Evolutionary conservation across 2,329 filamentous ascomycete species (phyloP).

Genomic region (Penicillium janthinellum): DNA sequence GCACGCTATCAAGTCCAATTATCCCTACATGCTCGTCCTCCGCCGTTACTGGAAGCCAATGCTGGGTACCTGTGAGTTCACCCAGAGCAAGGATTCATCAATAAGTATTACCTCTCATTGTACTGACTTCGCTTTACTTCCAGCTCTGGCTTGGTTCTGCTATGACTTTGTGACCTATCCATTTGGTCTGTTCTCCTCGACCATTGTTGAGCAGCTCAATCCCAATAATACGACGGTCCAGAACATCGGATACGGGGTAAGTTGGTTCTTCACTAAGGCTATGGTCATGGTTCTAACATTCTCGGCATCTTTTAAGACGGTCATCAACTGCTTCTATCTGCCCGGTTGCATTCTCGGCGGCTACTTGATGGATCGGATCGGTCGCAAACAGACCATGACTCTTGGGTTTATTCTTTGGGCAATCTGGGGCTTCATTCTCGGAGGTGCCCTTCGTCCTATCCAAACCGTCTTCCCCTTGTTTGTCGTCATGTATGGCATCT

Average conservation of each 20-base stretch:
- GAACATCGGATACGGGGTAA: conserved; percentile 30
- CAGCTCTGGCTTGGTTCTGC: conserved; percentile 53
- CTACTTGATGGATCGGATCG: conserved; percentile 53
- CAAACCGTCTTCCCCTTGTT: conserved; percentile 54
- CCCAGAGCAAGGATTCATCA: no score
- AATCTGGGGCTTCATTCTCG: conserved; percentile 54
- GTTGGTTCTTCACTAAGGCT: neutral
- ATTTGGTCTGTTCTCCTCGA: conserved; percentile 58
- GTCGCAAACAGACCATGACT: conserved; percentile 54
- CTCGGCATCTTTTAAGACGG: conserved; percentile 32
- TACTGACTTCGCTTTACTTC: neutral
- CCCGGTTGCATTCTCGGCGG: conserved; percentile 54
- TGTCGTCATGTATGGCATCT: conserved; percentile 55
- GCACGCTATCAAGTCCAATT: conserved; percentile 49
- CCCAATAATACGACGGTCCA: conserved; percentile 44
- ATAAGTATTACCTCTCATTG: no score
- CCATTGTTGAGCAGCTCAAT: conserved; percentile 51
- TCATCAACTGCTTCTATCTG: conserved; percentile 56
- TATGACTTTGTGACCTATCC: conserved; percentile 60
- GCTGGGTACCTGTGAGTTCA: conserved; percentile 44
- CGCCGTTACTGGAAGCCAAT: conserved; percentile 54
- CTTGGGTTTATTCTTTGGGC: conserved; percentile 52
- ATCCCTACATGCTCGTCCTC: conserved; percentile 52
- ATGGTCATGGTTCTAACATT: conserved; percentile 28
- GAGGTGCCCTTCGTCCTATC: conserved; percentile 50